Evolutionary conservation across 805 yeast genomes (phyloP), one percentile per base, ranked within the genome.

Genomic region (Metschnikowia anglica): DNA sequence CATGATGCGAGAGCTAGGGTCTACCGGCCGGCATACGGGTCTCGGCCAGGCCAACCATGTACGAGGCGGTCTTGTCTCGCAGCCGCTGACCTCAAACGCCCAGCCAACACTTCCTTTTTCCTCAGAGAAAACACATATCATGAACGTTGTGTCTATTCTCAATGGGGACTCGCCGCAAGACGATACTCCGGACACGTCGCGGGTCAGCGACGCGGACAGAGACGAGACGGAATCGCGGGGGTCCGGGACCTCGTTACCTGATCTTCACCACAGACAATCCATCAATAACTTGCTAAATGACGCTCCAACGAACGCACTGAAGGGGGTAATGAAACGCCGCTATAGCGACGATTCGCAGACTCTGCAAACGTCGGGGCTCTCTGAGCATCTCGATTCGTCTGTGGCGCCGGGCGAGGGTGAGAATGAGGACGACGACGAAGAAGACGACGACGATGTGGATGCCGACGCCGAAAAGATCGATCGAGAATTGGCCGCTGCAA

Each of bases 61-160:
- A n/a, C n/a, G n/a, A n/a, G n/a, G n/a, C n/a, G n/a, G n/a, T n/a
- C n/a, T n/a, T n/a, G n/a, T n/a, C n/a, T n/a, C n/a, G n/a, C n/a
- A n/a, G n/a, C n/a, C n/a, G n/a, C n/a, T n/a, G n/a, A n/a, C n/a
- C n/a, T n/a, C n/a, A n/a, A n/a, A n/a, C n/a, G n/a, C n/a, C n/a
- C n/a, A n/a, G n/a, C 11, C 28, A 23, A 23, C 25, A 7, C 10
- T 23, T 7, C 10, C 10, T 10, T 10, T 10, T 6, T 10, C 10
- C 28, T 13, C 29, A 26, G 16, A 26, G 8, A n/a, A 26, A 26
- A n/a, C 29, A 7, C 10, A 23, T n/a, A n/a, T n/a, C n/a, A 52
- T 52, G 56, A 52, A 52, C 31, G 56, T 52, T 17, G 56, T 55
- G 5, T 52, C 56, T 21, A 51, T 52, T 36, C 44, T 52, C 15